Conservation (phyloP, 148 eudicot genomes). For the Silene uniflora region DNA sequence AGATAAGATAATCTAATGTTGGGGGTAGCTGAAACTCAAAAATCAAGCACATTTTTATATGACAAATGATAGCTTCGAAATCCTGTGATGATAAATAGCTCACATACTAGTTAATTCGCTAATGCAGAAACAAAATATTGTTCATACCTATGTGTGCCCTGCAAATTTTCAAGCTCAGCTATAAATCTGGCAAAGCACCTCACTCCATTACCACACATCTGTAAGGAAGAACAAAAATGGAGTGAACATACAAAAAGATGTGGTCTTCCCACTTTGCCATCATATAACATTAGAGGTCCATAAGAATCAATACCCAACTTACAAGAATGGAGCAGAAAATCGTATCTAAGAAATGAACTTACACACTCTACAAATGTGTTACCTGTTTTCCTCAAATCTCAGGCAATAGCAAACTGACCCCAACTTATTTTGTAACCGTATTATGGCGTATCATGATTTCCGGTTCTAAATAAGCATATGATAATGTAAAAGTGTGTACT, state of each 20-base stretch:
- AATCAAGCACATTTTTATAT: background rate
- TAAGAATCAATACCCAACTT: background rate
- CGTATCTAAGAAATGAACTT: too few species aligned
- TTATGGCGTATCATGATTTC: background rate
- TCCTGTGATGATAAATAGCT: background rate
- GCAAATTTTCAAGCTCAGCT: conserved; percentile 71
- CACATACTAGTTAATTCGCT: background rate
- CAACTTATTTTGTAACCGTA: background rate
- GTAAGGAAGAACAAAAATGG: conserved; percentile 8
- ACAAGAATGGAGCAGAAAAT: too few species aligned
- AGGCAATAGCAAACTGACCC: too few species aligned
- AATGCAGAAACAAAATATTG: background rate
- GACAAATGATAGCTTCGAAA: background rate
- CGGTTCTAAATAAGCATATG: background rate
- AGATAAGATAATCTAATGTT: background rate
- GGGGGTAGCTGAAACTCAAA: background rate
- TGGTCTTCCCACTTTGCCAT: background rate
- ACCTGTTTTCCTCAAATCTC: too few species aligned
- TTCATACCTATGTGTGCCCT: conserved; percentile 70
- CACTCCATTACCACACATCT: conserved; percentile 99
- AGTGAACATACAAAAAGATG: background rate
- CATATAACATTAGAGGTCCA: background rate
- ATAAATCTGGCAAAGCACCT: conserved; percentile 96
- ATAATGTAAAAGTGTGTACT: background rate
- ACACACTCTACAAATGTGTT: too few species aligned